phyloP scores from a whole-genome alignment of 805 yeast species.

The Komagataella phaffii region DNA sequence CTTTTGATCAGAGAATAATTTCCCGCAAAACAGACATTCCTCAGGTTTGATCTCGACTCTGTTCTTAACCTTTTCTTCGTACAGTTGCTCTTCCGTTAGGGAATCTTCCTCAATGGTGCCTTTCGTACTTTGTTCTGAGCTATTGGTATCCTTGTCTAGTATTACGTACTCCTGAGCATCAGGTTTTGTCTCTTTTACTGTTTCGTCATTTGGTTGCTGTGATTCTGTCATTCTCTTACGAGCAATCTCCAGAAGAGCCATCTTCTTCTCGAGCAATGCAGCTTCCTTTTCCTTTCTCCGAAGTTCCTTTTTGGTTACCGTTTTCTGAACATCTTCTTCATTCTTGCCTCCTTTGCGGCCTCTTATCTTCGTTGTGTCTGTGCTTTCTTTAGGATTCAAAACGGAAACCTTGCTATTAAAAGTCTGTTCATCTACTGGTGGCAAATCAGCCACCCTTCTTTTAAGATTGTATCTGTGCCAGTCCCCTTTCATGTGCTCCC shows the following conservation, averaged over 20 bases:
- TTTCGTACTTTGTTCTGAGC: constrained; percentile 5
- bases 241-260: constrained; percentile 32
- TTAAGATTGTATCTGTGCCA: constrained; percentile 97
- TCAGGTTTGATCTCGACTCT: constrained; percentile 33
- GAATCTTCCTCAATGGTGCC: constrained; percentile 9
- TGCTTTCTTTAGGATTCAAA: constrained; percentile 11
- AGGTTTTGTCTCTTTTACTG: constrained; percentile 2
- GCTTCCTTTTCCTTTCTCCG: constrained; percentile 37
- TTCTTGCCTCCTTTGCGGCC: constrained; percentile 10
- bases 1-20: constrained; percentile 23
- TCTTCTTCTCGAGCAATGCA: constrained; percentile 28
- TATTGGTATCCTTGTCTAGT: constrained; percentile 7
- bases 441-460: constrained; percentile 76
- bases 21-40: constrained; percentile 36
- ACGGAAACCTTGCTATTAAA: constrained; percentile 16
- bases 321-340: constrained; percentile 10
- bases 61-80: constrained; percentile 30
- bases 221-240: constrained; percentile 23
- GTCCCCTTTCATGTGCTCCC: constrained; percentile 92
- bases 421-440: constrained; percentile 35
- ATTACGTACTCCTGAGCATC: constrained; percentile 9
- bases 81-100: constrained; percentile 25
- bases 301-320: constrained; percentile 33
- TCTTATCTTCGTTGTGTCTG: constrained; percentile 12
- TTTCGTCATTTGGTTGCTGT: constrained; percentile 1